Evolutionary conservation across 805 yeast species (phyloP).

Genomic region (Saccharomyces jurei): DNA sequence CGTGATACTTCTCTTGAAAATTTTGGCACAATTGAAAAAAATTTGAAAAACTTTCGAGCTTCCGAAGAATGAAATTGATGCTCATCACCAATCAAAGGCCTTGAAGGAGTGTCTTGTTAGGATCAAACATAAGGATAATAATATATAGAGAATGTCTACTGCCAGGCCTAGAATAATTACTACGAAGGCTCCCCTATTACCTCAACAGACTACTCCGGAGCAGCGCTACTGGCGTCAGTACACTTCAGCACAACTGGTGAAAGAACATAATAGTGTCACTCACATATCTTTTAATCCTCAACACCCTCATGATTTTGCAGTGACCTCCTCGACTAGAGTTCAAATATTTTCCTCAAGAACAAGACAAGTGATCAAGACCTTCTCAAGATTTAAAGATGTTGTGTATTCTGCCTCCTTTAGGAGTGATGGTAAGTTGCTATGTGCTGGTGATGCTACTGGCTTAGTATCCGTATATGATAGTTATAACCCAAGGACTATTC

Average conservation of each 20-base stretch:
- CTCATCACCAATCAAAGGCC: background rate
- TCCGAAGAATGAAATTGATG: background rate
- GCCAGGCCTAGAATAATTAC: constrained; percentile 55
- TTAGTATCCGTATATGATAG: constrained; percentile 86
- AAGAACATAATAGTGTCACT: constrained; percentile 86
- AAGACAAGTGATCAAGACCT: constrained; percentile 80
- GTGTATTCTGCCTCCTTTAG: constrained; percentile 90
- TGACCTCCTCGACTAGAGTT: constrained; percentile 82
- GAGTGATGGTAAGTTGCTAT: constrained; percentile 81
- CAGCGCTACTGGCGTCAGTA: constrained; percentile 91
- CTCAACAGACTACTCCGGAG: constrained; percentile 78
- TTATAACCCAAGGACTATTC: constrained; percentile 62
- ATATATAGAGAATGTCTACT: constrained; percentile 53
- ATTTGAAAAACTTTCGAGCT: background rate
- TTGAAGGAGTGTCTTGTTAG: background rate
- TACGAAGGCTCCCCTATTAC: constrained; percentile 65
- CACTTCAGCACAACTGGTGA: constrained; percentile 76
- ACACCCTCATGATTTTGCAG: constrained; percentile 85
- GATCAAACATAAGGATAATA: background rate
- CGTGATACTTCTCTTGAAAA: background rate
- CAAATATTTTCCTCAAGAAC: constrained; percentile 93
- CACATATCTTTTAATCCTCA: constrained; percentile 83
- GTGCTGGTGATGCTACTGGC: constrained; percentile 94
- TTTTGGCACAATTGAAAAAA: background rate
- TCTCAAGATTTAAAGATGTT: constrained; percentile 80